Evolutionary conservation across 2,329 filamentous ascomycete genomes (phyloP).

Genomic region (Microcera coccophila): DNA sequence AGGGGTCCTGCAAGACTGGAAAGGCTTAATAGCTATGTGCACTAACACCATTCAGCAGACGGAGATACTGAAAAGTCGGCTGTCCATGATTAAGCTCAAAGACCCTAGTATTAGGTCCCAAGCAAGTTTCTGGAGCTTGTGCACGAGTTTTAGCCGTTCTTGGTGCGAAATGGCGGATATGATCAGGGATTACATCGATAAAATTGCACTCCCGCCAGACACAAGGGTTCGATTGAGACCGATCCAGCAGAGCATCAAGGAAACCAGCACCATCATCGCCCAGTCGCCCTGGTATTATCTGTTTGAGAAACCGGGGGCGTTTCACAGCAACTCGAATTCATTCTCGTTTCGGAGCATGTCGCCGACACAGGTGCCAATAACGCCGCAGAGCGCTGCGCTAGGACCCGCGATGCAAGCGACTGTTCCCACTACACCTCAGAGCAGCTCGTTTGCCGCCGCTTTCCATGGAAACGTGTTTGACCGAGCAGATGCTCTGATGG

Average conservation of each 20-base stretch:
- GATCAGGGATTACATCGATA: constrained; percentile 54
- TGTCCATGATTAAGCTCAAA: constrained; percentile 78
- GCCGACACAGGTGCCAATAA: constrained; percentile 59
- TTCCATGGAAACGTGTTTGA: constrained; percentile 60
- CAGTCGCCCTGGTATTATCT: constrained; percentile 55
- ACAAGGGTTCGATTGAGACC: constrained; percentile 72
- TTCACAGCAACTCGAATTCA: constrained; percentile 16
- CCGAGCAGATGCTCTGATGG: constrained; percentile 55
- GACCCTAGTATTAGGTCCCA: constrained; percentile 71
- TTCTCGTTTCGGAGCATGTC: constrained; percentile 27
- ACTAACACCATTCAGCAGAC: constrained; percentile 68
- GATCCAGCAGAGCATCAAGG: constrained; percentile 77
- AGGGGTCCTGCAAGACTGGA: constrained; percentile 62
- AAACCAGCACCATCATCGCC: constrained; percentile 69
- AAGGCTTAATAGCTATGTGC: constrained; percentile 66
- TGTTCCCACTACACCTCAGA: constrained; percentile 67
- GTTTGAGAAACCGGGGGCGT: constrained; percentile 18
- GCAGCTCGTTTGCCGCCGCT: constrained; percentile 50
- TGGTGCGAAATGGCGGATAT: constrained; percentile 64
- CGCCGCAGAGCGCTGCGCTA: constrained; percentile 81
- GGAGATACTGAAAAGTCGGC: constrained; percentile 65
- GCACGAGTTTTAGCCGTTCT: constrained; percentile 67
- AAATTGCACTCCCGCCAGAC: constrained; percentile 56
- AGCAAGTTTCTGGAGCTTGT: constrained; percentile 62
- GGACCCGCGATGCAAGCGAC: constrained; percentile 89